Evolutionary conservation across 140 eudicot species (phyloP), one percentile per base, ranked within the genome.

Genomic region (Stevia rebaudiana): DNA sequence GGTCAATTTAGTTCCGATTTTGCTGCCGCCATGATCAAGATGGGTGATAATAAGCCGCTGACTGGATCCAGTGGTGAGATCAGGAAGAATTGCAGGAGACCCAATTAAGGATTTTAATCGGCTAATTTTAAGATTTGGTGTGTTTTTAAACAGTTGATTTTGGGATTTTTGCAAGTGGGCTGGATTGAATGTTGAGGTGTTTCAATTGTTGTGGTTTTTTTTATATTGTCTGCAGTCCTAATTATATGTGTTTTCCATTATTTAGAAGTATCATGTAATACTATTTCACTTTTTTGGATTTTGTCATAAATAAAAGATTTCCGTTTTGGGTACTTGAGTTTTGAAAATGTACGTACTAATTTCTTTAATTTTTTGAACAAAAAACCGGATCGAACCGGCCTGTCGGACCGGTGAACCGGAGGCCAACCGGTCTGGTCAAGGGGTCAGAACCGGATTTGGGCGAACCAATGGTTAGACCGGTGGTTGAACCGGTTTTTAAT

Each of bases 51-150:
- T 54, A 76, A 79, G 21, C 97, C 94, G 4, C 72, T 90, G 11
- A 86, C 95, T 8, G 95, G 97, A 31, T 81, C 95, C 8, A 84
- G 69, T 24, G 97, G 97, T 0, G 97, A 90, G 84, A 80, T 90
- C 30, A 84, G 97, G 74, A 90, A 74, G 78, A 90, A 90, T 35
- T 90, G 97, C 88, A 80, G 95, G 76, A 80, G 44, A 65, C 67
- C 47, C n/a, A 87, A 87, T 55, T 87, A 69, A 68, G 57, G 39
- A 15, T 3, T 47, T 31, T 3, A 8, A 75, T n/a, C 1, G n/a
- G 23, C 9, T 44, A n/a, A n/a, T n/a, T n/a, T n/a, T n/a, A n/a
- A n/a, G n/a, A n/a, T n/a, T 65, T 44, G n/a, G 72, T 63, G 55
- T 25, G 15, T 18, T 44, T 71, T 50, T 42, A 19, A 16, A 48